Conservation (phyloP, 2,329 filamentous ascomycete genomes). For the Fusarium ramigenum region DNA sequence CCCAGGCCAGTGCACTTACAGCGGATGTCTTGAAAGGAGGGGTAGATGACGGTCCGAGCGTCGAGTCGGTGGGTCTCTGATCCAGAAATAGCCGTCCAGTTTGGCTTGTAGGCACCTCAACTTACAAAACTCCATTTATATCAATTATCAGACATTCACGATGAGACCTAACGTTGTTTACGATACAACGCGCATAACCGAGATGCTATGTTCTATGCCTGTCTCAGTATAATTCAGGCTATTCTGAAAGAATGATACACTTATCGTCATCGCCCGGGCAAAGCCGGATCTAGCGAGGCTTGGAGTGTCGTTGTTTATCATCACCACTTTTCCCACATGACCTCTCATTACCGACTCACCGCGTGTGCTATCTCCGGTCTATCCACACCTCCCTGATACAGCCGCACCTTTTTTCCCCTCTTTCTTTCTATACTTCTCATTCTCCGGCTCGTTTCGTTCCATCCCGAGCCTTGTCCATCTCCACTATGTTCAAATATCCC, state of each 20-base stretch:
- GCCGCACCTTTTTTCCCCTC: slow-evolving; percentile 1
- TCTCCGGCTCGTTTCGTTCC: slow-evolving; percentile 33
- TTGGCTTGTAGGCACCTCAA: not conserved
- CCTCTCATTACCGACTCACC: slow-evolving; percentile 18
- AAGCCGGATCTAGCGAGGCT: slow-evolving; percentile 23
- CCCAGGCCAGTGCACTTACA: slow-evolving; percentile 13
- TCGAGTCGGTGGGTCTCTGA: slow-evolving; percentile 11
- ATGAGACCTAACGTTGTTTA: not conserved
- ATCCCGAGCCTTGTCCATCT: slow-evolving; percentile 31
- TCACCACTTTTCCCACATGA: slow-evolving; percentile 40
- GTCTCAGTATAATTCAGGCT: not conserved
- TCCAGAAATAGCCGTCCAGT: slow-evolving; percentile 36
- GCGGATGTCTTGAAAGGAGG: not conserved
- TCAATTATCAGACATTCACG: slow-evolving; percentile 10
- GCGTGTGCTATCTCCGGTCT: slow-evolving; percentile 18
- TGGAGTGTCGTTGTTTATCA: slow-evolving; percentile 19
- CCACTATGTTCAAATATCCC: slow-evolving; percentile 28
- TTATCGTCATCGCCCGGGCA: slow-evolving; percentile 19
- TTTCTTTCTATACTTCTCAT: not conserved
- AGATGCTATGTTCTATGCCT: not conserved
- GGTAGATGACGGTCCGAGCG: slow-evolving; percentile 28
- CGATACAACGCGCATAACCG: not conserved
- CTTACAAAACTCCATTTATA: slow-evolving; percentile 29
- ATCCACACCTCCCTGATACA: slow-evolving; percentile 11
- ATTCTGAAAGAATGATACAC: not conserved